Base-by-base conservation (phyloP, 805 yeast species). In the Metschnikowia colocasiae region DNA sequence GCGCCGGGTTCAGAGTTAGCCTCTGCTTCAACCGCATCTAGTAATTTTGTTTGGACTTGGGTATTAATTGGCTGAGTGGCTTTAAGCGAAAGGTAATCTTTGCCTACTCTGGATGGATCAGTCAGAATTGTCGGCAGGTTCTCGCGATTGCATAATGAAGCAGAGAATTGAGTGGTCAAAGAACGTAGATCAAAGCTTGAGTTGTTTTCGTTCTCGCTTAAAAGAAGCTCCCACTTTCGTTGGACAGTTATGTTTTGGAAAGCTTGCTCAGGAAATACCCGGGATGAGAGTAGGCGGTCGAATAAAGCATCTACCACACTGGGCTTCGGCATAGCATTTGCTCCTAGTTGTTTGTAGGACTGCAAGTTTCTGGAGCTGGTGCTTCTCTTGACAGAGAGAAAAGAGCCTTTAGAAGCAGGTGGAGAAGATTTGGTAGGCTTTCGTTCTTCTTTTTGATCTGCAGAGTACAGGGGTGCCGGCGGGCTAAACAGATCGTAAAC, bases 201-300 rank as follows among this genome's bases (percentile, higher is more conserved):
- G 47, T 71, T 73, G 5, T 64, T 61, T 52, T 71, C 74, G 50
- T 61, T 65, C 50, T 73, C 77, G 35, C 69, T 53, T n/a, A 72
- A 54, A 12, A 73, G 56, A 12, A 73, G 57, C 52, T 73, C 76
- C 77, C 77, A 73, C 52, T 73, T 73, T 20, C 77, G 52, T 41
- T 59, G 63, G 3, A 67, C 57, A 4, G 74, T 57, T 43, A 61
- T 65, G 19, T 63, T 65, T 33, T 64, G 55, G 45, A 72, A 56
- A 1, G 68, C 58, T 39, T 57, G 61, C n/a, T 62, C 69, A 1
- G 73, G 60, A 43, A 73, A 71, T 0, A 62, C 73, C 38, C 76
- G 56, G 4, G 61, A 60, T 3, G 72, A 59, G 4, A 73, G 57
- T n/a, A 73, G 52, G 40, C 61, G 59, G 44, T 71, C 74, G 50